Evolutionary conservation across 805 yeast genomes (phyloP), one percentile per base, ranked within the genome.

Genomic region (Kodamaea laetipori): DNA sequence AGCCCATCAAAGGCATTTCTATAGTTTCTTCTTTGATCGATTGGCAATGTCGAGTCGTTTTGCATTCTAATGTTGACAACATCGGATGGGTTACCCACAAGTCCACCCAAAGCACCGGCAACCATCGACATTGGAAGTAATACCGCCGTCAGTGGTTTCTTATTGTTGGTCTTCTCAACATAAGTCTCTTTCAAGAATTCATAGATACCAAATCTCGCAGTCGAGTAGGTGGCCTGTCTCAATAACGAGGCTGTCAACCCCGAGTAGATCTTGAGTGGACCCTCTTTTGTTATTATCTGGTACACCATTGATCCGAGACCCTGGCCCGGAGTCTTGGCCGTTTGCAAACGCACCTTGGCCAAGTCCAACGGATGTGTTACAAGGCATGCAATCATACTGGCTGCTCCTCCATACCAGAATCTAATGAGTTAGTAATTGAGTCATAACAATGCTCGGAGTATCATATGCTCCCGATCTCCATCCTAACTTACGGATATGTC

Each of bases 21-120:
- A 61, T 89, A 88, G 57, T 84, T 80, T 61, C 96, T 76, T 59
- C 90, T 76, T 51, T 81, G 73, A 1, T 71, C 81, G 4, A 64
- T 44, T 4, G 90, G 86, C 46, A 86, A 69, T 0, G 90, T 68
- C 5, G 84, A 79, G 57, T 88, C 96, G 61, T 88, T 88, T 62
- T 88, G 96, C 96, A 88, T 88, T 65, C 96, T 77, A 50, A 88
- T 86, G 54, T 88, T 88, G 28, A 86, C 89, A 10, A 88, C 84
- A 59, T 88, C 96, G 1, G 94, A 81, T 3, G 96, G 95, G 58
- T 88, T 88, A 16, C 96, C 96, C 2, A 86, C 84, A 16, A 87
- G 64, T 7, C 95, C 95, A 48, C 96, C 96, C 45, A 81, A 63
- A 19, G 84, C 86, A 41, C 96, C 96, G 9, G 90, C 80, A n/a